Evolutionary conservation across 192 early-diverging fungal species (phyloP), one percentile per base, ranked within the genome.

Genomic region (Chytriomyces hyalinus): DNA sequence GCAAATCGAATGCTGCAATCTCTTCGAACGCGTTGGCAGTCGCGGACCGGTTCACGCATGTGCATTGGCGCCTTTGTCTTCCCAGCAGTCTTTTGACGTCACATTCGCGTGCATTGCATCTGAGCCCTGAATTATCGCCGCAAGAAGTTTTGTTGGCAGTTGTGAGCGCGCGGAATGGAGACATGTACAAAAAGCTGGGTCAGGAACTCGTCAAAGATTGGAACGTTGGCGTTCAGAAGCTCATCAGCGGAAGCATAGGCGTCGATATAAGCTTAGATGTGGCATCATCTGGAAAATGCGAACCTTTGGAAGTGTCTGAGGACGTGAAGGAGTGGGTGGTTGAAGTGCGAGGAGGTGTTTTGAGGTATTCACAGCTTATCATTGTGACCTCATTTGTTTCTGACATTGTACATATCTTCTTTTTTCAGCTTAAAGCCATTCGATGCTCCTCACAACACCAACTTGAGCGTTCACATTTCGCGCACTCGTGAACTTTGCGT

Each of bases 361-460:
- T 36, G 36, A 36, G 36, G 36, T 36, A 36, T 36, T 36, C 36
- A 36, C 36, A 36, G 36, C 36, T 36, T 0, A 26, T 36, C 36
- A 0, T 36, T 36, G 36, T 36, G 3, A 36, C 4, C 36, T 36
- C 36, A 36, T 36, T 36, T 36, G 36, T 36, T 36, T 36, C 36
- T 36, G 36, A 36, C 36, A 36, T 26, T 4, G 36, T 36, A 36
- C 36, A 36, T 2, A 36, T 36, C 36, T 36, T 36, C 28, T 36
- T 36, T 36, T 36, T 36, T 36, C 57, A 73, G 71, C 44, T 63
- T 73, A 61, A 73, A 73, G 45, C 71, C 71, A 17, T 73, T 73
- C 44, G 71, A 73, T 73, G 36, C 71, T n/a, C 71, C 71, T 60
- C 71, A 73, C 63, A 61, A 73, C 47, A 73, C 61, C 20, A 61